phyloP scores from a whole-genome alignment of 176 grass and related monocot species.

The Zoysia japonica region DNA sequence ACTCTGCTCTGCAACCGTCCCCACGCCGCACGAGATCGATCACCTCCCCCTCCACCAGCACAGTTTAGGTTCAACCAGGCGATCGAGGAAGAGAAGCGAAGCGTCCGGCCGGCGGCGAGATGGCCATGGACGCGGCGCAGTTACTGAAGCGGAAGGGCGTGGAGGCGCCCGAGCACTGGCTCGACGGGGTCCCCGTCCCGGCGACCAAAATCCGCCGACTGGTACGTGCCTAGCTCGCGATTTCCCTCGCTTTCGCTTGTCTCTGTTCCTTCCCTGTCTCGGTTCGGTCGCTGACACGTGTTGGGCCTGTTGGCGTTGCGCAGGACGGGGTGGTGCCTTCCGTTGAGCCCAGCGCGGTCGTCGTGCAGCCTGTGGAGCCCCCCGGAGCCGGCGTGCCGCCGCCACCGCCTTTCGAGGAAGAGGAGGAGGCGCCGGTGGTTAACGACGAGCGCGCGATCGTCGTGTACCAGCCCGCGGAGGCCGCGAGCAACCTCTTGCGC shows the following conservation, averaged over 20 bases:
- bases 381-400: neutral
- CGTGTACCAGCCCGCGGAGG: constrained; percentile 47
- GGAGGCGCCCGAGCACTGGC: constrained; percentile 23
- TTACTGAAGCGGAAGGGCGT: constrained; percentile 27
- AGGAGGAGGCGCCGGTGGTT: neutral
- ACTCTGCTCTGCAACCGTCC: neutral
- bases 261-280: neutral
- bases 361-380: neutral
- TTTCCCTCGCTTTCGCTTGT: no score
- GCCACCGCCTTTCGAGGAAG: neutral
- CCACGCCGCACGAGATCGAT: neutral
- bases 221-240: neutral
- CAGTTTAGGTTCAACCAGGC: neutral
- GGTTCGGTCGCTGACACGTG: neutral
- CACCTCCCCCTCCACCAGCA: neutral
- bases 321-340: constrained; percentile 23
- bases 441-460: constrained; percentile 35
- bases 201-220: constrained; percentile 31
- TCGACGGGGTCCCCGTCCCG: neutral
- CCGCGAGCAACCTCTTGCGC: constrained; percentile 24
- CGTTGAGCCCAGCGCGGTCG: neutral
- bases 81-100: neutral
- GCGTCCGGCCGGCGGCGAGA: neutral
- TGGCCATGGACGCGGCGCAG: constrained; percentile 20
- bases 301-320: neutral